phyloP scores from a whole-genome alignment of 768 basidiomycete genomes.

The Neoboletus brunneissimus region DNA sequence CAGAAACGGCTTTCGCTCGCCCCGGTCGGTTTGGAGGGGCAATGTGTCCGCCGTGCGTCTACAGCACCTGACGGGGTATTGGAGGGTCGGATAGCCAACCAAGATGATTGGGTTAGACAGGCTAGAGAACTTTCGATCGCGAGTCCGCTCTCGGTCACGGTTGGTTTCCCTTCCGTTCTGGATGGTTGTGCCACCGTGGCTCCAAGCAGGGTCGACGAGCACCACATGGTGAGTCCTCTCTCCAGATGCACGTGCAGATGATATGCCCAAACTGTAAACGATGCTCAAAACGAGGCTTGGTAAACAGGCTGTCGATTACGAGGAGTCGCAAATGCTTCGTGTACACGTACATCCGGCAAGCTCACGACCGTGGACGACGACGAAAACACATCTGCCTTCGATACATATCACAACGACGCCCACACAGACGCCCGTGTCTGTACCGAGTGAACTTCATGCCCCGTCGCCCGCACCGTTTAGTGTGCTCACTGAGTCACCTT shows the following conservation, averaged over 20 bases:
- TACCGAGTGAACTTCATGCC: slow-evolving; percentile 1
- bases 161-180: slow-evolving; percentile 8
- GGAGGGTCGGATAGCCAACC: slow-evolving; percentile 36
- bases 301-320: slow-evolving; percentile 25
- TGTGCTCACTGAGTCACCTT: slow-evolving; percentile 23
- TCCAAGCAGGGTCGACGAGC: slow-evolving; percentile 35
- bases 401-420: slow-evolving; percentile 27
- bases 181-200: neutral
- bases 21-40: slow-evolving; percentile 25
- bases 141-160: slow-evolving; percentile 22
- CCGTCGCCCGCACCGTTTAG: slow-evolving; percentile 26
- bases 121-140: slow-evolving; percentile 62
- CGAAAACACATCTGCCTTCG: slow-evolving; percentile 19
- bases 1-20: slow-evolving; percentile 62
- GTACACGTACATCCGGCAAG: slow-evolving; percentile 8
- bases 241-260: neutral
- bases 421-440: neutral
- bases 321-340: slow-evolving; percentile 14
- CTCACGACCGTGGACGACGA: slow-evolving; percentile 12
- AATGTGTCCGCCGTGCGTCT: slow-evolving; percentile 31
- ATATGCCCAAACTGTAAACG: neutral
- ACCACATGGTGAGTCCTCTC: slow-evolving; percentile 41
- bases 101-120: slow-evolving; percentile 77
- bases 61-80: slow-evolving; percentile 15
- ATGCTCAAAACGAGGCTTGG: slow-evolving; percentile 9